Conservation (phyloP, 805 yeast species). For the Monosporozyma servazzii region DNA sequence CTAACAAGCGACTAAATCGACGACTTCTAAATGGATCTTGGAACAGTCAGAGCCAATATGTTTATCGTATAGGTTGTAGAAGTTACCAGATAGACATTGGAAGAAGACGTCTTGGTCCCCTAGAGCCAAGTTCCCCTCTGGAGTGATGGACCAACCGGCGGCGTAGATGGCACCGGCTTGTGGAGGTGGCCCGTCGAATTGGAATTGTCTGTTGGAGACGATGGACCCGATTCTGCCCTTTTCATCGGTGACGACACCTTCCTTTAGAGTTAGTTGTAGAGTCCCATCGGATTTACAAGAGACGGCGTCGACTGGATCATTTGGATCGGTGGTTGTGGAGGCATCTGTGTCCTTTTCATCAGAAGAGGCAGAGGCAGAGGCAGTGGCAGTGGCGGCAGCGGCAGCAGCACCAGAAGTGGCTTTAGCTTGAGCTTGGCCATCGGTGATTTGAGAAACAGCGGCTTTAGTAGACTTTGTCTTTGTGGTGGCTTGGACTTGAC, state of each 20-base stretch:
- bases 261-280: conserved; percentile 40
- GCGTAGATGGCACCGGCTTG: conserved; percentile 56
- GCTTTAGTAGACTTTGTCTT: conserved; percentile 28
- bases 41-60: conserved; percentile 45
- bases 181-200: conserved; percentile 65
- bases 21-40: conserved; percentile 43
- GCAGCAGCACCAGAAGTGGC: conserved; percentile 32
- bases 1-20: conserved; percentile 36
- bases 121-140: conserved; percentile 45
- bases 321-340: conserved; percentile 21
- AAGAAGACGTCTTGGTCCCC: conserved; percentile 47
- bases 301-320: conserved; percentile 20
- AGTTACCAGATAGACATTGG: conserved; percentile 56
- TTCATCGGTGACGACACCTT: conserved; percentile 40
- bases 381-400: conserved; percentile 33
- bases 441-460: conserved; percentile 38
- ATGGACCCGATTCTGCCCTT: conserved; percentile 56
- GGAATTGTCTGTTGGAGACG: conserved; percentile 64
- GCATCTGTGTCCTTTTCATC: conserved; percentile 11
- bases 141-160: conserved; percentile 46
- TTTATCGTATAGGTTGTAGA: conserved; percentile 57
- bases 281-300: conserved; percentile 36
- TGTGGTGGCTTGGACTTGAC: conserved; percentile 32
- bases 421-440: conserved; percentile 37
- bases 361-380: conserved; percentile 13